A percentile compares a stretch with the other conserved stretches of the same genome.
Conservation (phyloP, 805 yeast genomes). For the Lachancea sp. region DNA sequence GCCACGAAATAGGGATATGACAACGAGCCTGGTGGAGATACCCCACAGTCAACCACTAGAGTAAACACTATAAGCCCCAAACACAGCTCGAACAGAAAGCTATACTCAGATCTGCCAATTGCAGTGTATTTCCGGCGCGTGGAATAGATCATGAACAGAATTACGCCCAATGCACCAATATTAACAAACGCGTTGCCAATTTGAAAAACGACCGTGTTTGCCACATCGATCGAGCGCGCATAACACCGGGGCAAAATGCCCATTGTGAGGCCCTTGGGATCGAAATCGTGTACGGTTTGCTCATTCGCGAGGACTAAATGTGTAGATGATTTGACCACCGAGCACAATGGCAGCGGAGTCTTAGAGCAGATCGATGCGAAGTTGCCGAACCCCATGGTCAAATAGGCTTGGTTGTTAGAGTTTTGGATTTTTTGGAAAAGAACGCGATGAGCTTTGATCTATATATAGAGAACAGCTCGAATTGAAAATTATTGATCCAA, state of each 20-base stretch:
- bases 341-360: conserved; percentile 74
- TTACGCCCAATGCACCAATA: conserved; percentile 60
- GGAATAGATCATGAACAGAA: conserved; percentile 66
- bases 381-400: conserved; percentile 24
- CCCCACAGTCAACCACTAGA: conserved; percentile 85
- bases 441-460: conserved; percentile 1
- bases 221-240: conserved; percentile 77
- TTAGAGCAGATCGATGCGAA: conserved; percentile 47
- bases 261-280: conserved; percentile 32
- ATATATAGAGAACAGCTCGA: neutral
- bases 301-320: conserved; percentile 22
- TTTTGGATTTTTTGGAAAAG: neutral
- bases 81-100: conserved; percentile 59
- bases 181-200: conserved; percentile 83
- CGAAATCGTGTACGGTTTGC: conserved; percentile 14
- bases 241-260: conserved; percentile 79
- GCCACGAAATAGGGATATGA: conserved; percentile 80
- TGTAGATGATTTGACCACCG: conserved; percentile 54
- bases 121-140: conserved; percentile 87
- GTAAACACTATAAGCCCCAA: conserved; percentile 55
- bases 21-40: conserved; percentile 74
- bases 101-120: conserved; percentile 84
- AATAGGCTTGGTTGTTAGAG: neutral
- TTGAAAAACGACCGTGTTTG: conserved; percentile 87
- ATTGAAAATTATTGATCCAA: neutral